phyloP scores from a whole-genome alignment of 257 asterid genomes.

The Solanum paucissectum region DNA sequence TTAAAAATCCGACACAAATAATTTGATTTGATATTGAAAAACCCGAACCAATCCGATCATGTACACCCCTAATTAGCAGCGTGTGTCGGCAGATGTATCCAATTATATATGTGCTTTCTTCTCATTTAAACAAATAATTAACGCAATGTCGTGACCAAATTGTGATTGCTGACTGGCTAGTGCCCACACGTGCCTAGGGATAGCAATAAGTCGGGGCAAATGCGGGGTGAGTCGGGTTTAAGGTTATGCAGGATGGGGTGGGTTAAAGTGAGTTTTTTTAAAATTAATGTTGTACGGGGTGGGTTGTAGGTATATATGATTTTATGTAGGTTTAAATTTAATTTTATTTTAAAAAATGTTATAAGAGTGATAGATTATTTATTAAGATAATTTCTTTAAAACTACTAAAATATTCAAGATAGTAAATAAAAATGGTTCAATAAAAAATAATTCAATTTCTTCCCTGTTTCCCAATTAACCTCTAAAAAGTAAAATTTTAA shows the following conservation, averaged over 20 bases:
- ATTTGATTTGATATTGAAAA: too few relatives aligned
- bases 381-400: not conserved
- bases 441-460: too few relatives aligned
- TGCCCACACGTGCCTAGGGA: not conserved
- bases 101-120: not conserved
- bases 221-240: too few relatives aligned
- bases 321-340: too few relatives aligned
- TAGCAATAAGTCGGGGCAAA: too few relatives aligned
- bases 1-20: too few relatives aligned
- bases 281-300: fast-evolving
- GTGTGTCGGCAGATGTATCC: not conserved
- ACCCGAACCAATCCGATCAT: too few relatives aligned
- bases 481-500: too few relatives aligned
- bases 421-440: not conserved
- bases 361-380: too few relatives aligned
- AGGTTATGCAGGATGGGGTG: not conserved
- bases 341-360: too few relatives aligned
- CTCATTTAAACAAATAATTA: not conserved
- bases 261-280: not conserved
- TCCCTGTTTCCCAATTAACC: not conserved
- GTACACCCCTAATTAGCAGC: not conserved
- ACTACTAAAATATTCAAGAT: too few relatives aligned
- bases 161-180: not conserved
- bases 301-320: not conserved
- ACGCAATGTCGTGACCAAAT: not conserved